Percentiles rank a stretch among this genome's conserved stretches.
Conservation (phyloP, 2,329 filamentous ascomycete genomes). For the Cordyceps javanica region DNA sequence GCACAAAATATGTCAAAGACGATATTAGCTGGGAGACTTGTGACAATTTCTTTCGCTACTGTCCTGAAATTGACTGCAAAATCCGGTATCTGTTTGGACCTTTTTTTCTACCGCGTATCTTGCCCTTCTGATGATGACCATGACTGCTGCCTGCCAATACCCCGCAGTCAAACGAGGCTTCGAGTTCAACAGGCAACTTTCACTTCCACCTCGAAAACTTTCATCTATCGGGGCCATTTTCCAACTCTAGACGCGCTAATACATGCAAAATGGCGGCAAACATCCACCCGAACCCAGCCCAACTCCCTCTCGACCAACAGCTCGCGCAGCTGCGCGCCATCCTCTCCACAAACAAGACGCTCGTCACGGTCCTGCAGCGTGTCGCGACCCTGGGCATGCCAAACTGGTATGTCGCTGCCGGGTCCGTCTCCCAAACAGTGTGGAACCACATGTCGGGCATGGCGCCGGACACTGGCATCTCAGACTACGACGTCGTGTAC, state of each 20-base stretch:
- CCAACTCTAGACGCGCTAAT: background rate
- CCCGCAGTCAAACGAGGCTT: no score
- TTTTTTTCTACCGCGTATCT: no score
- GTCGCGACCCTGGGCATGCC: constrained; percentile 23
- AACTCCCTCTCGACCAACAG: constrained; percentile 23
- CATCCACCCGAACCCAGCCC: constrained; percentile 16
- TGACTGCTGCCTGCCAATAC: no score
- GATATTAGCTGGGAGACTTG: no score
- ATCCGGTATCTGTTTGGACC: no score
- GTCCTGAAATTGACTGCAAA: no score
- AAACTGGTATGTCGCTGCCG: constrained; percentile 31
- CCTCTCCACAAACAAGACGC: constrained; percentile 24
- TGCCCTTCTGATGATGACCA: no score
- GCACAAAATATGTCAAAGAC: no score
- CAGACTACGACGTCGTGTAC: constrained; percentile 33
- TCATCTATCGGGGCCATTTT: background rate
- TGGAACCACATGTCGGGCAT: constrained; percentile 28
- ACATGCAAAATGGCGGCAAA: background rate
- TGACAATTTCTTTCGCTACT: no score
- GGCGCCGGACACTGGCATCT: constrained; percentile 27
- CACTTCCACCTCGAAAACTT: background rate
- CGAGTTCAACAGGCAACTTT: no score
- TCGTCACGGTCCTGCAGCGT: constrained; percentile 22
- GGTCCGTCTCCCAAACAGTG: constrained; percentile 31
- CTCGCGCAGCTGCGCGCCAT: constrained; percentile 18